Percentiles rank a stretch among this genome's conserved stretches.
Conservation (phyloP, 1,284 basidiomycete species). For the Cutaneotrichosporon dermatis region DNA sequence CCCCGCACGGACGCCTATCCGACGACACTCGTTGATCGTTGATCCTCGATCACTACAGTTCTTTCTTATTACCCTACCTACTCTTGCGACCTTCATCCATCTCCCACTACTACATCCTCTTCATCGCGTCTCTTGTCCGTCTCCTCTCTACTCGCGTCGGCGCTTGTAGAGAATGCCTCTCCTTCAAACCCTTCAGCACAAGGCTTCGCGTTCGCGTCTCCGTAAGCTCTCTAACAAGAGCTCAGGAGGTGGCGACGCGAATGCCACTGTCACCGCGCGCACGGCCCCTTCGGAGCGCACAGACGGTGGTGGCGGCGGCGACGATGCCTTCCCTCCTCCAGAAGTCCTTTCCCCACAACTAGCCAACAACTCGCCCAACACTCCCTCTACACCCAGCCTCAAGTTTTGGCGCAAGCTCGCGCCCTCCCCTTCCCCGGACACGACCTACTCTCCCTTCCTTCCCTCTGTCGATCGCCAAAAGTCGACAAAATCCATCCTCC, state of each 20-base stretch:
- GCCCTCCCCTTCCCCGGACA: background rate
- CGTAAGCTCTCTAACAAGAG: slow-evolving; percentile 10
- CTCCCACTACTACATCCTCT: no score
- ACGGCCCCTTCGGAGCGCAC: background rate
- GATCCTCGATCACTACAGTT: no score
- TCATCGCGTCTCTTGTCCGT: background rate
- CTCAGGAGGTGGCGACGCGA: background rate
- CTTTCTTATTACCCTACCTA: background rate
- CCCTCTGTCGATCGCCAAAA: background rate
- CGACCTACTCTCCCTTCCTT: background rate
- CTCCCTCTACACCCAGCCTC: background rate
- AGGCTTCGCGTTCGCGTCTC: slow-evolving; percentile 16
- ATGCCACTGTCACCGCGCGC: background rate
- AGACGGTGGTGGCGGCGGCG: background rate
- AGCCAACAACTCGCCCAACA: background rate
- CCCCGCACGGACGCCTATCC: background rate
- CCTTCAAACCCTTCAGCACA: slow-evolving; percentile 16
- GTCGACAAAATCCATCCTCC: slow-evolving; percentile 6
- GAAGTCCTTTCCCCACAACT: background rate
- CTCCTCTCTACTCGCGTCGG: background rate
- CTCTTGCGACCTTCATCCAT: background rate
- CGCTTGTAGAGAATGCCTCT: slow-evolving; percentile 8
- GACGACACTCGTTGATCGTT: background rate
- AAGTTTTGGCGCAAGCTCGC: slow-evolving; percentile 10
- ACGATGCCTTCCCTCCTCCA: background rate